phyloP scores from a whole-genome alignment of 768 basidiomycete genomes.

The Phylloporus sp. region DNA sequence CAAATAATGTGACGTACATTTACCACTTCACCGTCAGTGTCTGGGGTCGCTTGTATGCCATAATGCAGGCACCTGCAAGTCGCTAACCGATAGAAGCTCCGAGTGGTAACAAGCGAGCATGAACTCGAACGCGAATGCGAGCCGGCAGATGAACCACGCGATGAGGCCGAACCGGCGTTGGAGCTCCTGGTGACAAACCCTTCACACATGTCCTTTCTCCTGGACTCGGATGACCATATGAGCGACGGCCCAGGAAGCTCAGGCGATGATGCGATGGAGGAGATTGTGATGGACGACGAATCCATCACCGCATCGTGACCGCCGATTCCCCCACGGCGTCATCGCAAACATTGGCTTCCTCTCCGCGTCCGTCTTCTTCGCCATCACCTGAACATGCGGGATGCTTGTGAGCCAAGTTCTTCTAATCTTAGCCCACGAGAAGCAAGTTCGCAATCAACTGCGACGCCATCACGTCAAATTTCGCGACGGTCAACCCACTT shows the following conservation, averaged over 20 bases:
- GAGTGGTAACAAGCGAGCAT: too few species aligned
- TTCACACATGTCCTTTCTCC: slow-evolving; percentile 46
- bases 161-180: slow-evolving; percentile 57
- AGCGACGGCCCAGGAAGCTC: slow-evolving; percentile 69
- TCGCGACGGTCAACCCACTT: slow-evolving; percentile 44
- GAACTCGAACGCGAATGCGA: slow-evolving; percentile 54
- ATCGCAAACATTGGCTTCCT: slow-evolving; percentile 25
- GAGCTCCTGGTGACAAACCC: slow-evolving; percentile 65
- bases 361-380: slow-evolving; percentile 29
- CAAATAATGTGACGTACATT: too few species aligned
- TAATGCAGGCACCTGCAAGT: too few species aligned
- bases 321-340: slow-evolving; percentile 33
- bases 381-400: slow-evolving; percentile 30
- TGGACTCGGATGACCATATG: slow-evolving; percentile 79
- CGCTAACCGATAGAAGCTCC: too few species aligned
- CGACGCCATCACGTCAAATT: slow-evolving; percentile 51
- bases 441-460: slow-evolving; percentile 32
- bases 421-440: slow-evolving; percentile 27
- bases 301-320: slow-evolving; percentile 29
- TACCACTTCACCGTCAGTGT: too few species aligned
- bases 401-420: slow-evolving; percentile 25
- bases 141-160: slow-evolving; percentile 52
- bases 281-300: slow-evolving; percentile 74
- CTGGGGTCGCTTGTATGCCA: too few species aligned
- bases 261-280: slow-evolving; percentile 80